Conservation (phyloP, 306 rosid species). For the Acacia acuminata region DNA sequence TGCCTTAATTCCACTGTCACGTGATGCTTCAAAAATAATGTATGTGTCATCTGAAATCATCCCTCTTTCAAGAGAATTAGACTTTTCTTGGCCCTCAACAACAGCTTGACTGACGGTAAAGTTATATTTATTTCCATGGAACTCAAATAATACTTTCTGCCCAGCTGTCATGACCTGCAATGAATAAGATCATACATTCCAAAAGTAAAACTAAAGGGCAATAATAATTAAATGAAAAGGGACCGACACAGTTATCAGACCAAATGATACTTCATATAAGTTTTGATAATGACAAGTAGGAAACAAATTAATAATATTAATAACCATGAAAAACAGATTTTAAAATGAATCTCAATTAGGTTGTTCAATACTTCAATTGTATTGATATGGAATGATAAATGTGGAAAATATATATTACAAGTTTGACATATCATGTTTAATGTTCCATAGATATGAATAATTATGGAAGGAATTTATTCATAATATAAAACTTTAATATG, state of each 20-base stretch:
- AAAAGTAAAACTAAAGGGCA: slow-evolving; percentile 3
- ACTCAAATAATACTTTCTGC: slow-evolving; percentile 85
- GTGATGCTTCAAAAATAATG: slow-evolving; percentile 76
- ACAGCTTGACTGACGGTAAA: slow-evolving; percentile 73
- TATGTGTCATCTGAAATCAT: slow-evolving; percentile 82
- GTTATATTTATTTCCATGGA: slow-evolving; percentile 77
- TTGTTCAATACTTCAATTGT: no score
- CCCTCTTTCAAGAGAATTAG: slow-evolving; percentile 70
- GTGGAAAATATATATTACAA: no score
- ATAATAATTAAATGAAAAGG: not conserved
- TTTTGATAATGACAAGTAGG: no score
- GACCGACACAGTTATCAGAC: not conserved
- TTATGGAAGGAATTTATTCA: no score
- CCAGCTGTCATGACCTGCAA: slow-evolving; percentile 86
- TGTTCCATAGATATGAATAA: no score
- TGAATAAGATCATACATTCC: slow-evolving; percentile 27
- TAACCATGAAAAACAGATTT: no score
- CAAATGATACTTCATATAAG: not conserved
- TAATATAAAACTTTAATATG: no score
- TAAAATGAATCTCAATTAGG: no score
- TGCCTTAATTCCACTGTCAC: slow-evolving; percentile 92
- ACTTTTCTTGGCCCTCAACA: slow-evolving; percentile 63
- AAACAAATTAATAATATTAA: no score
- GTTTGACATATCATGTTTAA: no score
- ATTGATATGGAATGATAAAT: no score